phyloP scores from a whole-genome alignment of 176 grass and related monocot genomes.

The Microstegium vimineum region DNA sequence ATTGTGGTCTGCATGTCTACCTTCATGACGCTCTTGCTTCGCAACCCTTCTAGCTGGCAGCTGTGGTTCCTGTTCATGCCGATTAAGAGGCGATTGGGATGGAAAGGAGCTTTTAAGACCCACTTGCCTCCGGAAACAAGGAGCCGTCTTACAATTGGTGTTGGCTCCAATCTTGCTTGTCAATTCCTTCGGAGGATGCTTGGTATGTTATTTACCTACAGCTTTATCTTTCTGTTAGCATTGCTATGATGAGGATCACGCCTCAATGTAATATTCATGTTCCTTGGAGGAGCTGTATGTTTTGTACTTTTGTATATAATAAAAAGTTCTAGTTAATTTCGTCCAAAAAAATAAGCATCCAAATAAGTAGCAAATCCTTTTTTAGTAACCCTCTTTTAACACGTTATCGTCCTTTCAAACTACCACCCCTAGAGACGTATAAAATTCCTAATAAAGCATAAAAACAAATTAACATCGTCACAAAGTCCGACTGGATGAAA shows the following conservation, averaged over 20 bases:
- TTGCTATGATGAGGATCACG: slow-evolving; percentile 34
- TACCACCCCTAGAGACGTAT: too few species aligned
- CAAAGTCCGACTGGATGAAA: too few species aligned
- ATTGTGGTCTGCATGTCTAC: slow-evolving; percentile 41
- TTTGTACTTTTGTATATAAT: slow-evolving; percentile 17
- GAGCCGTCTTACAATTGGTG: slow-evolving; percentile 42
- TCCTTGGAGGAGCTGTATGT: neutral
- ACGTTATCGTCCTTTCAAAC: too few species aligned
- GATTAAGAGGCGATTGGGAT: slow-evolving; percentile 54
- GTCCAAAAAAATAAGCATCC: too few species aligned
- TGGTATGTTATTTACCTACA: slow-evolving; percentile 48
- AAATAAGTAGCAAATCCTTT: too few species aligned
- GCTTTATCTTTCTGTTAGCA: slow-evolving; percentile 52
- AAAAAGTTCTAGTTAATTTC: neutral
- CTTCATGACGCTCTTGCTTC: slow-evolving; percentile 45
- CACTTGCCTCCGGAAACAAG: slow-evolving; percentile 48
- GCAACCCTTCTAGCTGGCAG: slow-evolving; percentile 54
- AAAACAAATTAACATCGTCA: too few species aligned
- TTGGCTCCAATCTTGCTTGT: slow-evolving; percentile 49
- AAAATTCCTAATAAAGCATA: too few species aligned
- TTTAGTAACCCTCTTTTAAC: too few species aligned
- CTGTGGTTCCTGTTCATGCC: slow-evolving; percentile 50
- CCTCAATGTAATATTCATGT: slow-evolving; percentile 1
- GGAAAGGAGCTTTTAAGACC: slow-evolving; percentile 54
- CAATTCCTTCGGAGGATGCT: slow-evolving; percentile 41